Base-by-base conservation (phyloP, 306 rosid species). In the Citrullus mucosospermus region DNA sequence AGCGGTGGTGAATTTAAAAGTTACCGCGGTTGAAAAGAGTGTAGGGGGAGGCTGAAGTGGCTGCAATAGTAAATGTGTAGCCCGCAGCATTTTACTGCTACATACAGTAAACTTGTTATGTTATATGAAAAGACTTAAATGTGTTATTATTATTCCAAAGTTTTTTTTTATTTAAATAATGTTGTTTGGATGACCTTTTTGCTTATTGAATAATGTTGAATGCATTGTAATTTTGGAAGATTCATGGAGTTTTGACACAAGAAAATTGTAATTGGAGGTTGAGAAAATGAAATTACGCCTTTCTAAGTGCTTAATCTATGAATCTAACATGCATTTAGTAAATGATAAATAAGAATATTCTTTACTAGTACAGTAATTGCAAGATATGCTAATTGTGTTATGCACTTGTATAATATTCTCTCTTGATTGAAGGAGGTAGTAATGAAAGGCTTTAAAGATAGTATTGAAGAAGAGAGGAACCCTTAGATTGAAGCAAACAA, bases 11-110 rank as follows among this genome's bases (percentile, higher is more conserved):
- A 56, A 70, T 72, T 85, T 81, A 61, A 54, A 50, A 76, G 81
- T 78, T 17, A 87, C 86, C 63, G n/a, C 56, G 25, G 56, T 54
- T 2, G 72, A 73, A 72, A 72, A 75, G 4, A 30, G 28, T 43
- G 75, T 41, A 41, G 54, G 48, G 20, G n/a, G 79, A 81, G 80
- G 83, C 83, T 91, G 97, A 91, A 79, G 98, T 43, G 96, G 97
- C 90, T 86, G 92, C 93, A 88, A 70, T 73, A 20, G 30, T 77
- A 80, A 73, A 65, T 81, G 79, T 89, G 98, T 88, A 80, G 86
- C 93, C 93, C 97, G 91, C 96, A 87, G 89, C 88, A 79, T 79
- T 74, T 77, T 53, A 25, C 34, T 46, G 28, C 39, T 73, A 32
- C 39, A 73, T 50, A 73, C 22, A 17, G 43, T 72, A 28, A 25